These are phyloP conservation scores for Aspergillus pseudoterreus DNA, from an alignment of 2,329 filamentous ascomycete genomes.

Conservation along the genomic window DNA sequence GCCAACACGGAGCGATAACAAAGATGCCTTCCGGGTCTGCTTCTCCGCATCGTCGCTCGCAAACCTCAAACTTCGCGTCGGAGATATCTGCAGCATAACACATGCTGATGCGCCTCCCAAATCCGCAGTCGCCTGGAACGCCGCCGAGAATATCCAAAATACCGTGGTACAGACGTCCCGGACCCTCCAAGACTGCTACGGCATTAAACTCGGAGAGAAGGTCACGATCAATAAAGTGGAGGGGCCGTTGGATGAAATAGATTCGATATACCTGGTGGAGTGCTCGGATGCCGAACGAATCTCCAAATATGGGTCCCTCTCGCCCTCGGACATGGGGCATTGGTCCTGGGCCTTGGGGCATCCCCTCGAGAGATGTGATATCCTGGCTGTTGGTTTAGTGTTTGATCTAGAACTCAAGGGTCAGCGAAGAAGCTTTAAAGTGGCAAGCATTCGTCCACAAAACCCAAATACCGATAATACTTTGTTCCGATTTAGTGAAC, in stretches of 20 bases:
- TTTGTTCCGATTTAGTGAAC: constrained; percentile 33
- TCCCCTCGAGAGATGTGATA: constrained; percentile 55
- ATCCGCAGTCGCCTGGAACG: constrained; percentile 61
- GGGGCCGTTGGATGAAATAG: constrained; percentile 51
- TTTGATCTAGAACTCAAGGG: constrained; percentile 61
- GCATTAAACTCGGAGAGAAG: constrained; percentile 68
- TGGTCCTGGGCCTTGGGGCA: constrained; percentile 50
- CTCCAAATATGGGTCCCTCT: constrained; percentile 33
- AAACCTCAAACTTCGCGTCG: constrained; percentile 53
- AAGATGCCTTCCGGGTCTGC: constrained; percentile 58
- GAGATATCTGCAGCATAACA: constrained; percentile 51
- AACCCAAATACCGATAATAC: constrained; percentile 35
- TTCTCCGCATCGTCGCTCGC: constrained; percentile 55
- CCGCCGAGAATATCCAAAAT: constrained; percentile 60
- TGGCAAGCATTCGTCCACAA: constrained; percentile 53
- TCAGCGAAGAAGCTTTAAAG: constrained; percentile 59
- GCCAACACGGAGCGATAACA: constrained; percentile 45
- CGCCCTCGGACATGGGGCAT: constrained; percentile 34
- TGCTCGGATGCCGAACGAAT: constrained; percentile 44
- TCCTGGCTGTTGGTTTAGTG: constrained; percentile 65
- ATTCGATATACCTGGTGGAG: constrained; percentile 60
- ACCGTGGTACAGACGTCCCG: constrained; percentile 70
- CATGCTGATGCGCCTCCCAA: constrained; percentile 40
- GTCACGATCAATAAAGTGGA: constrained; percentile 58
- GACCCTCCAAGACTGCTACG: constrained; percentile 67